Conservation (phyloP, 2,329 filamentous ascomycete genomes). For the Colletotrichum sp. region DNA sequence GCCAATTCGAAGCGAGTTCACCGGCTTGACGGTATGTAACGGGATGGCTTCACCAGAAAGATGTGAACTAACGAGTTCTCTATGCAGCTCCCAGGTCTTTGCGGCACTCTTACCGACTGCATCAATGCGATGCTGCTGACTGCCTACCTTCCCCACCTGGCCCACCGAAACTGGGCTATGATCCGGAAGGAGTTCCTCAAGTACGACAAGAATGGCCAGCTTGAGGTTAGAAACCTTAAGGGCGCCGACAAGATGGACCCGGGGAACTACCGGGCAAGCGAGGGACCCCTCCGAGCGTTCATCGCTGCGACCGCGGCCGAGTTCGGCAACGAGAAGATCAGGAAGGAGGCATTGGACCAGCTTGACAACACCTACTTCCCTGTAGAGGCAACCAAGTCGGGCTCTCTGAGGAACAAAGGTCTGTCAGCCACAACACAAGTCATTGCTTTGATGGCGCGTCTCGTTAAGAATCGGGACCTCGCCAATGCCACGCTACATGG, state of each 20-base stretch:
- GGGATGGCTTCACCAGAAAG: accelerated
- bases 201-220: not conserved
- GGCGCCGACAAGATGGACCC: not conserved
- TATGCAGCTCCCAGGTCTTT: not conserved
- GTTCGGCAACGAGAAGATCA: not conserved
- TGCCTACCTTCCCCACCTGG: not conserved
- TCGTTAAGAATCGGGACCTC: not conserved
- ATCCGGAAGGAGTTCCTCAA: not conserved
- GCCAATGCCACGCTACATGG: not conserved
- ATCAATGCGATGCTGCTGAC: not conserved
- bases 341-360: not conserved
- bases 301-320: not conserved
- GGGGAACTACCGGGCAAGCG: not conserved
- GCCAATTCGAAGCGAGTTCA: not conserved
- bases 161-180: not conserved
- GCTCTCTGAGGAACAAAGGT: not conserved
- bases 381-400: not conserved
- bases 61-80: not conserved
- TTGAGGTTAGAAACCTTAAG: not conserved
- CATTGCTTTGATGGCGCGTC: not conserved
- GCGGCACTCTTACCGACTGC: not conserved
- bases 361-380: not conserved
- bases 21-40: not conserved
- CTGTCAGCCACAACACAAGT: not conserved
- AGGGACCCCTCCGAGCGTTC: not conserved